A percentile compares a stretch with the other conserved stretches of the same genome.
Conservation (phyloP, 75 land plant species). For the Selaginella moellendorffii region DNA sequence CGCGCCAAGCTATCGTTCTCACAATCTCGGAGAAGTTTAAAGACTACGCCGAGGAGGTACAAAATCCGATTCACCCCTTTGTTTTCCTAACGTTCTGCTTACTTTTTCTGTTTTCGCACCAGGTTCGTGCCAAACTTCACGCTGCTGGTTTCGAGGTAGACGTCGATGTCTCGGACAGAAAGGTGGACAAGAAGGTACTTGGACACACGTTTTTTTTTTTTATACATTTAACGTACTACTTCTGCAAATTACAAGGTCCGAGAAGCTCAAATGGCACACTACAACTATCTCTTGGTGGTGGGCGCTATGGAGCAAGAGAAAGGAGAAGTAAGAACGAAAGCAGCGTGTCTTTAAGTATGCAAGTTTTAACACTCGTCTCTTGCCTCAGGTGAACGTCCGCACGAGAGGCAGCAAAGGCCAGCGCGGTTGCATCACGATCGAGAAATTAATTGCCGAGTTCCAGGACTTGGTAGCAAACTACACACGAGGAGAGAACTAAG, state of each 20-base stretch:
- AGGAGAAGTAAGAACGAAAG: conserved; percentile 27
- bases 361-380: background rate
- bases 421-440: background rate
- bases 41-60: conserved; percentile 70
- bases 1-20: conserved; percentile 98
- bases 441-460: background rate
- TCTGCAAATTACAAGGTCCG: conserved; percentile 47
- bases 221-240: background rate
- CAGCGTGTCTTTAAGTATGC: background rate
- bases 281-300: conserved; percentile 89
- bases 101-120: background rate
- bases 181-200: conserved; percentile 81
- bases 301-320: conserved; percentile 68
- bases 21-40: conserved; percentile 79
- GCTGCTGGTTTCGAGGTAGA: conserved; percentile 79
- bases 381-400: background rate
- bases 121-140: conserved; percentile 66
- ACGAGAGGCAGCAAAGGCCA: background rate
- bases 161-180: conserved; percentile 67
- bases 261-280: conserved; percentile 96
- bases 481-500: no score
- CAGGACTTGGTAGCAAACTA: background rate
- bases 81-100: background rate
- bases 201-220: background rate
- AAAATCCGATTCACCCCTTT: background rate